Conservation (phyloP, 2,329 filamentous ascomycete species). For the Xenoacremonium recifei region DNA sequence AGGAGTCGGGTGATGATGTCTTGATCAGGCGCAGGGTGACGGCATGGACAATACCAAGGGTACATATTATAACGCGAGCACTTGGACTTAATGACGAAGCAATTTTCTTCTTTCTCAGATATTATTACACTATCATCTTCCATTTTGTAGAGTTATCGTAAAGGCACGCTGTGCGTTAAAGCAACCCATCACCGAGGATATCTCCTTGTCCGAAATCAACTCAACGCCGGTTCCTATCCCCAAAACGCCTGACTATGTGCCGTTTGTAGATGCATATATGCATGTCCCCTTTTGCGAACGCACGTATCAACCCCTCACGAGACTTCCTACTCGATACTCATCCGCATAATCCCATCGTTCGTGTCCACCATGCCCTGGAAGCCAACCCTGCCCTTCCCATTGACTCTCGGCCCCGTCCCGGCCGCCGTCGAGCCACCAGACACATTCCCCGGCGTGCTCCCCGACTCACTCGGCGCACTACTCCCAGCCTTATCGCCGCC, state of each 20-base stretch:
- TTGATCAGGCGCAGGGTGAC: too few relatives aligned
- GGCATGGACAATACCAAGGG: too few relatives aligned
- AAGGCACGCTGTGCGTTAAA: too few relatives aligned
- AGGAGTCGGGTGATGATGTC: too few relatives aligned
- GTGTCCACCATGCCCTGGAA: constrained; percentile 94
- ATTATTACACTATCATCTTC: too few relatives aligned
- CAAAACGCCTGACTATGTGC: too few relatives aligned
- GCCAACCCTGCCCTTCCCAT: constrained; percentile 64
- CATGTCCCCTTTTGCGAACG: neutral
- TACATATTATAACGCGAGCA: too few relatives aligned
- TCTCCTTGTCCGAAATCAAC: too few relatives aligned
- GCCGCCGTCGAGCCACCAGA: constrained; percentile 32
- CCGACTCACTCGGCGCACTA: constrained; percentile 51
- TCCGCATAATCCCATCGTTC: constrained; percentile 93
- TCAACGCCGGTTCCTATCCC: neutral
- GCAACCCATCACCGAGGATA: neutral
- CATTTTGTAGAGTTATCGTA: too few relatives aligned
- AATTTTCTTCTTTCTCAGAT: too few relatives aligned
- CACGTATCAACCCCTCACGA: neutral
- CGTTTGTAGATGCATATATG: neutral
- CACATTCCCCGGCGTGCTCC: constrained; percentile 34
- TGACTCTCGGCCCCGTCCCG: constrained; percentile 40
- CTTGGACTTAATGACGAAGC: too few relatives aligned
- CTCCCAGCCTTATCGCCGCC: constrained; percentile 52
- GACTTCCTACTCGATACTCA: constrained; percentile 78